Conservation (phyloP, 225 moss, liverwort and hornwort genomes). For the Marchantia paleacea region DNA sequence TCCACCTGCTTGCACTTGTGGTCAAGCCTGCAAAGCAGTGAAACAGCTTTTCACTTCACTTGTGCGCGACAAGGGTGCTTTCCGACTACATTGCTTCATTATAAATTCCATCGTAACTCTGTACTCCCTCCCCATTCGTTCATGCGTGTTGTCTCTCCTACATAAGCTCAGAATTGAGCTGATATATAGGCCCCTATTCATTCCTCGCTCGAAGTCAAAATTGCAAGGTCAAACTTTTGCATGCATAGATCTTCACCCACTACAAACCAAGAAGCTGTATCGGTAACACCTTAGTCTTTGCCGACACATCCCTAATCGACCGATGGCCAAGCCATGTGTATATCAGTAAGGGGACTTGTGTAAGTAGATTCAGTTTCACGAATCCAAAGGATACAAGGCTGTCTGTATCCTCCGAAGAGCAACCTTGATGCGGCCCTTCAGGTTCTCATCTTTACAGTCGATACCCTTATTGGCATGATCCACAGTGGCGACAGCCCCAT, state of each 20-base stretch:
- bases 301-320: not conserved
- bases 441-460: constrained; percentile 71
- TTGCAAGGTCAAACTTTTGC: not conserved
- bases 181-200: not conserved
- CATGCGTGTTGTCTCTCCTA: not conserved
- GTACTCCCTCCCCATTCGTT: not conserved
- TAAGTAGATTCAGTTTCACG: constrained; percentile 23
- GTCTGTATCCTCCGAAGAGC: constrained; percentile 94
- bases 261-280: not conserved
- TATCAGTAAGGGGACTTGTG: not conserved
- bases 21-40: not conserved
- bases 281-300: not conserved
- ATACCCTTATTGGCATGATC: constrained; percentile 92
- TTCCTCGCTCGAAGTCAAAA: constrained; percentile 9
- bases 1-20: not conserved
- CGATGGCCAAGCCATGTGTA: not conserved
- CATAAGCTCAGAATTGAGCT: too few species aligned
- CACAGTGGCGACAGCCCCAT: constrained; percentile 68
- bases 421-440: constrained; percentile 82
- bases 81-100: too few species aligned
- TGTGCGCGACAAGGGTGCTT: not conserved
- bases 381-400: constrained; percentile 81
- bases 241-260: not conserved
- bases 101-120: not conserved
- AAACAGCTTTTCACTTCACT: not conserved